phyloP scores from a whole-genome alignment of 78 protist genomes.

The Dictyostelium firmibasis region DNA sequence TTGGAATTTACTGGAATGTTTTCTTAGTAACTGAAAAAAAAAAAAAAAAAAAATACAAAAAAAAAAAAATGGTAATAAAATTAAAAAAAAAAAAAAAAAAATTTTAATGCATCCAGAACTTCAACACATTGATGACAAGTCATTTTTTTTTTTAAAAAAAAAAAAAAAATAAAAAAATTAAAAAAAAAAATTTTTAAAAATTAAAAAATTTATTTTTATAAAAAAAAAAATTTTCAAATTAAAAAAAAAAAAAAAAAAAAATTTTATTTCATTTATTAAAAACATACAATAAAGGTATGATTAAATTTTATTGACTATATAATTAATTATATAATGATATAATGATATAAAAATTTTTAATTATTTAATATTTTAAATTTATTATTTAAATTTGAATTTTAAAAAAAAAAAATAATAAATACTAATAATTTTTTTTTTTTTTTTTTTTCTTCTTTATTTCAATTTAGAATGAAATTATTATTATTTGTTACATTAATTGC shows the following conservation, averaged over 20 bases:
- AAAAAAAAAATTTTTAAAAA: neutral
- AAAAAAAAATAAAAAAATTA: neutral
- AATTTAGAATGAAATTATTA: neutral
- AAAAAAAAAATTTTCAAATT: neutral
- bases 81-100: no score
- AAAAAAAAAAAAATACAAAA: no score
- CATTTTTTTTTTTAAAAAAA: neutral
- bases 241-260: neutral
- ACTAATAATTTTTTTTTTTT: no score
- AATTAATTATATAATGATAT: no score
- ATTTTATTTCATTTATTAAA: neutral
- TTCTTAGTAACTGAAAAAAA: neutral
- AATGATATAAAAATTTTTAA: no score
- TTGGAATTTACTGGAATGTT: neutral
- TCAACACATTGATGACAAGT: no score
- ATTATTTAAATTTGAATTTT: neutral
- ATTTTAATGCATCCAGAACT: no score
- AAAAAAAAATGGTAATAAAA: no score
- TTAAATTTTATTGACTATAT: no score
- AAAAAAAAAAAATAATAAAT: no score
- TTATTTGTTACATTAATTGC: conserved; percentile 23
- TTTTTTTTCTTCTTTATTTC: neutral
- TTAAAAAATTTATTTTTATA: neutral
- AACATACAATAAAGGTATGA: neutral
- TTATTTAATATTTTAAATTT: neutral